Conservation (phyloP, 768 basidiomycete genomes). For the Phlebiopsis flavidoalba region DNA sequence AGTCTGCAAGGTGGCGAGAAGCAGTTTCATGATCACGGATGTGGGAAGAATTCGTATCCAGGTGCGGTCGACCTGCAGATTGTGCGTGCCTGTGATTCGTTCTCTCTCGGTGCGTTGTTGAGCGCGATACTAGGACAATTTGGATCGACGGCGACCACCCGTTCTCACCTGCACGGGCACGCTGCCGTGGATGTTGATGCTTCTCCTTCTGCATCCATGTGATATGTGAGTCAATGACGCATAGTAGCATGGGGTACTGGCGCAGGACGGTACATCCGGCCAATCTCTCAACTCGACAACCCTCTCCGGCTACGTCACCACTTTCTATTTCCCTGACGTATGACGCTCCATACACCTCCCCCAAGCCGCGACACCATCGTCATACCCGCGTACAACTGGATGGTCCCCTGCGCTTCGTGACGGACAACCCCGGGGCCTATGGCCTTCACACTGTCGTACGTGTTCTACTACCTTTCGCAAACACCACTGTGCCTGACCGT, state of each 20-base stretch:
- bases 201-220: not conserved
- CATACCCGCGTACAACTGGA: constrained; percentile 34
- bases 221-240: not conserved
- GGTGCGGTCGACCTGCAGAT: constrained; percentile 23
- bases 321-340: not conserved
- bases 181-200: constrained; percentile 11
- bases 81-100: constrained; percentile 1
- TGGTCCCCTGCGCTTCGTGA: constrained; percentile 34
- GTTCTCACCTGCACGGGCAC: constrained; percentile 37
- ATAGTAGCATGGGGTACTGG: constrained; percentile 34
- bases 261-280: constrained; percentile 26
- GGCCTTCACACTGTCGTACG: constrained; percentile 43
- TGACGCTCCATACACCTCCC: not conserved
- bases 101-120: not conserved
- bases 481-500: too few relatives aligned
- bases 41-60: constrained; percentile 13
- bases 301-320: constrained; percentile 28
- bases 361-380: constrained; percentile 35
- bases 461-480: not conserved
- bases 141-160: constrained; percentile 29
- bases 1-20: constrained; percentile 16
- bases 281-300: constrained; percentile 26
- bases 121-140: constrained; percentile 12
- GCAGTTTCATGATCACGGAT: constrained; percentile 18
- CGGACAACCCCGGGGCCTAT: constrained; percentile 40